Evolutionary conservation across 2,329 filamentous ascomycete genomes (phyloP), one percentile per base, ranked within the genome.

Genomic region (Dactylellina leptospora): DNA sequence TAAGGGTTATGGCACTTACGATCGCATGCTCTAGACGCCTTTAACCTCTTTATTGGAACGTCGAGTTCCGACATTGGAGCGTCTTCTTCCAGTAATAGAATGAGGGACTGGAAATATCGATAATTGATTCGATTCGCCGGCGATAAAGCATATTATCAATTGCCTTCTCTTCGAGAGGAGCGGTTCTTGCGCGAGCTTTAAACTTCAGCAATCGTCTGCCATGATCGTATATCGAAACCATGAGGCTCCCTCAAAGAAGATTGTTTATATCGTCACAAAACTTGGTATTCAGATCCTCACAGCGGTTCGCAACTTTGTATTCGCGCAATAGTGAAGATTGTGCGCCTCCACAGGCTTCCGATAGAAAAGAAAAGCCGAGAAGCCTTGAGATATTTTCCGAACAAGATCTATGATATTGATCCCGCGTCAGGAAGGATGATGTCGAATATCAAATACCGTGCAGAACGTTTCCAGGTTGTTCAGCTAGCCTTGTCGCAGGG

Each of bases 1-100:
- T 54, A 13, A 18, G 66, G 51, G 64, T 53, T 33, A 73, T 63
- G 8, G 22, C 51, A 76, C 47, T 76, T 56, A 70, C 64, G 75
- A 63, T 76, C 75, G 53, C 75, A 76, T 38, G 75, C 75, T 36
- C 74, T 63, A 8, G 74, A 68, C 25, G 75, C 72, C 50, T 75
- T 76, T 30, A 75, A 61, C 28, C 75, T 70, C 45, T 76, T 76
- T 50, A 76, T 74, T 44, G 72, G 68, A 16, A 45, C 64, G 55
- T 73, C 63, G 58, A 73, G 54, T 38, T 76, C 74, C 9, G 75
- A 36, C 75, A 76, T 76, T 59, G 48, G 40, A 59, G 27, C 55
- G 25, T 20, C 28, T 27, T 54, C 45, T 38, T 38, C 38, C 54
- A 22, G 22, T 33, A 47, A 36, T 56, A 42, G 6, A 42, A 62